These are phyloP conservation scores for Periconia macrospinosa DNA, from an alignment of 2,329 filamentous ascomycete genomes.

Conservation along the genomic window DNA sequence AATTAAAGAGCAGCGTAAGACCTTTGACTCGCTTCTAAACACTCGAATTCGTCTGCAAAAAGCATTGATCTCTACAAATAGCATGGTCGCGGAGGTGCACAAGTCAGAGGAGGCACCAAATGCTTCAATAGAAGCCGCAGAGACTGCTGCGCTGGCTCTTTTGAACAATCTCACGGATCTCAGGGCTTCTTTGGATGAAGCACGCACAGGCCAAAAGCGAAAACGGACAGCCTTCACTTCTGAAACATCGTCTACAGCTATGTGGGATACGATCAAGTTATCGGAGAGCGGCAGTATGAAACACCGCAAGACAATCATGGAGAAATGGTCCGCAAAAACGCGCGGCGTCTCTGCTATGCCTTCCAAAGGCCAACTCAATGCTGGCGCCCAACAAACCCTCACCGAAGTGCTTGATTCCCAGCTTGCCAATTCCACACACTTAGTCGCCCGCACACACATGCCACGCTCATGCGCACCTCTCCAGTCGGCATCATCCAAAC, in stretches of 20 bases:
- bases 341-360: slow-evolving; percentile 60
- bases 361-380: slow-evolving; percentile 60
- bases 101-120: slow-evolving; percentile 46
- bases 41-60: slow-evolving; percentile 92
- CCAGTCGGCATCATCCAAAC: slow-evolving; percentile 55
- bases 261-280: slow-evolving; percentile 72
- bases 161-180: slow-evolving; percentile 79
- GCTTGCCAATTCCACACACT: slow-evolving; percentile 65
- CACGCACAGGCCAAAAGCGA: slow-evolving; percentile 61
- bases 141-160: slow-evolving; percentile 80
- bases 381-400: slow-evolving; percentile 62
- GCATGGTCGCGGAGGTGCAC: slow-evolving; percentile 42
- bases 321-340: slow-evolving; percentile 89
- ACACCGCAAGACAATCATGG: slow-evolving; percentile 71
- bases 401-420: slow-evolving; percentile 71
- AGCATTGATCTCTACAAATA: slow-evolving; percentile 79
- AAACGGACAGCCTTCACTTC: slow-evolving; percentile 55
- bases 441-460: slow-evolving; percentile 69
- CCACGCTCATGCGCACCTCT: slow-evolving; percentile 76
- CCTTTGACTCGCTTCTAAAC: slow-evolving; percentile 87
- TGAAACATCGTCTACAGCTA: slow-evolving; percentile 62
- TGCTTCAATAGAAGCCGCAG: slow-evolving; percentile 69
- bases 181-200: slow-evolving; percentile 61
- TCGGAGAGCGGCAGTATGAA: slow-evolving; percentile 63
- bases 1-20: slow-evolving; percentile 80